These are phyloP conservation scores for Volvox carteri DNA, from an alignment of 163 green algal genomes.

Conservation along the genomic window DNA sequence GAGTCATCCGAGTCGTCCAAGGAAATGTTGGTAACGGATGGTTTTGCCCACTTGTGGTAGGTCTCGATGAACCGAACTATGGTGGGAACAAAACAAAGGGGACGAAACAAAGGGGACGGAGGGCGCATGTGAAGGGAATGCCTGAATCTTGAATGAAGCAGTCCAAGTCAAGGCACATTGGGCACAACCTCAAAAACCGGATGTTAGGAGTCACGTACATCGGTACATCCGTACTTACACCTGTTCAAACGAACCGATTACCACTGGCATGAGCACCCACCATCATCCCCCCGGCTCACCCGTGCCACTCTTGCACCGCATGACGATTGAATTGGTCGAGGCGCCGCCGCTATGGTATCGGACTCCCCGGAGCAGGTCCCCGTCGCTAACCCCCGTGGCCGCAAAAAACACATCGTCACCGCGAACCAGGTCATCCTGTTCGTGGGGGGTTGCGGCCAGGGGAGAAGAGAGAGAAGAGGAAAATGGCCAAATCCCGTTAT, in stretches of 20 bases:
- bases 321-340: constrained; percentile 87
- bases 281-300: constrained; percentile 46
- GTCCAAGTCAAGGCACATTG: not conserved
- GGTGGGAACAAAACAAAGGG: not conserved
- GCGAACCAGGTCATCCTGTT: constrained; percentile 55
- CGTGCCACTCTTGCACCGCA: constrained; percentile 85
- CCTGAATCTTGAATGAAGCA: not conserved
- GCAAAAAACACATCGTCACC: constrained; percentile 89
- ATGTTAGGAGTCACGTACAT: not conserved
- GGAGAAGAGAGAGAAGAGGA: no score
- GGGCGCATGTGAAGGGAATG: no score
- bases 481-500: no score
- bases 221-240: not conserved
- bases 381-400: constrained; percentile 87
- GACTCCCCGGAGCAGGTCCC: constrained; percentile 87
- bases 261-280: not conserved
- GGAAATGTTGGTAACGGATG: constrained; percentile 61
- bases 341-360: constrained; percentile 81
- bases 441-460: no score
- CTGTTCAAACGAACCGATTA: not conserved
- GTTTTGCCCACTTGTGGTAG: constrained; percentile 80
- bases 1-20: not conserved
- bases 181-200: not conserved
- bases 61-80: constrained; percentile 85
- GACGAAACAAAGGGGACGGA: not conserved